Conservation (phyloP, 257 asterid genomes). For the Nicotiana sylvestris region DNA sequence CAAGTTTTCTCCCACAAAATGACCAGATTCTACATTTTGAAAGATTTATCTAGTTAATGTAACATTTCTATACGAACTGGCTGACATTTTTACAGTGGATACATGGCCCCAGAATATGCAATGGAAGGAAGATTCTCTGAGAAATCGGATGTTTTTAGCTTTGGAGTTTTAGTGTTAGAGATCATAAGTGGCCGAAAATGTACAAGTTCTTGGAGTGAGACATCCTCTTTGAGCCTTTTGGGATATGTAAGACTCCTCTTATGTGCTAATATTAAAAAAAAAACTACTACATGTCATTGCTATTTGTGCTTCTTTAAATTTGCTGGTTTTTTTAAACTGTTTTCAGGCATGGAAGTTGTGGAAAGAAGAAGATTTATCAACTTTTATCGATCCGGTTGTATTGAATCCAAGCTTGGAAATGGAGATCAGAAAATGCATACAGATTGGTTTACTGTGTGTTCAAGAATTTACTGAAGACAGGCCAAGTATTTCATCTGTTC, state of each 20-base stretch:
- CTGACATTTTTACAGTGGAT: constrained; percentile 36
- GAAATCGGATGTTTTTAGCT: constrained; percentile 61
- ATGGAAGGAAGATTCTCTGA: constrained; percentile 59
- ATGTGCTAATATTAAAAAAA: neutral
- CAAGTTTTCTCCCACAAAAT: neutral
- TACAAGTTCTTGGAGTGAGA: constrained; percentile 31
- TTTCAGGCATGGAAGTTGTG: constrained; percentile 58
- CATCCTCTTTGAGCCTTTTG: constrained; percentile 49
- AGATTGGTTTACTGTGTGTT: constrained; percentile 50
- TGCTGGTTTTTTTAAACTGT: neutral
- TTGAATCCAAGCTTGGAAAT: constrained; percentile 22
- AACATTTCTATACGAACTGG: neutral
- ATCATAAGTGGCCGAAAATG: constrained; percentile 52
- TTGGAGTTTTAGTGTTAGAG: constrained; percentile 52
- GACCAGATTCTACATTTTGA: neutral
- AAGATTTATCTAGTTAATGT: too few relatives aligned
- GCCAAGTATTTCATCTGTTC: constrained; percentile 44
- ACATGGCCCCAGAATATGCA: constrained; percentile 73
- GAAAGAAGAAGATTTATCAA: constrained; percentile 31
- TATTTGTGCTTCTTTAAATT: neutral
- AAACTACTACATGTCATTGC: too few relatives aligned
- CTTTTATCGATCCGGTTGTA: constrained; percentile 38
- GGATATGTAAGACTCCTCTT: constrained; percentile 48
- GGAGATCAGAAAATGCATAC: constrained; percentile 36
- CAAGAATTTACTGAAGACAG: constrained; percentile 45